Conservation (phyloP, 1,139 yeast species). For the Pichia sp. region DNA sequence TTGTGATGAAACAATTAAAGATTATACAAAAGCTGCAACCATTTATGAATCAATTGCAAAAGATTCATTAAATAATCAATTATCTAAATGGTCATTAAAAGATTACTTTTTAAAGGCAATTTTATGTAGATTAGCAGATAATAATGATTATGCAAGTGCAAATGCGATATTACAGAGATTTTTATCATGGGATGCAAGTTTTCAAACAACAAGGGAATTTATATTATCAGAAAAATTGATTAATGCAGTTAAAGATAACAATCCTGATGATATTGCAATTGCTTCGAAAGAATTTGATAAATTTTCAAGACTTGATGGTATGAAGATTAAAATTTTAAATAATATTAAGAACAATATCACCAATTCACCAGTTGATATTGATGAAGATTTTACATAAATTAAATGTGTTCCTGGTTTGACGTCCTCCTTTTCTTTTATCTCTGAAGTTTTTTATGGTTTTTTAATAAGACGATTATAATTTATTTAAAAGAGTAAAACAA, state of each 20-base stretch:
- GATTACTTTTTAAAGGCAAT: constrained; percentile 84
- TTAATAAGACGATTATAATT: neutral
- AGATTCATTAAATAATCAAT: constrained; percentile 64
- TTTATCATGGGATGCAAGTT: constrained; percentile 67
- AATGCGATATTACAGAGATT: constrained; percentile 62
- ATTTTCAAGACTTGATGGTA: constrained; percentile 80
- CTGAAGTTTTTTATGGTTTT: neutral
- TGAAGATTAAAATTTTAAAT: constrained; percentile 83
- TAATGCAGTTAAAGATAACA: constrained; percentile 72
- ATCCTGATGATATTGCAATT: constrained; percentile 67
- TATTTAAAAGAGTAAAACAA: constrained; percentile 10
- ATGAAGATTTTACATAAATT: constrained; percentile 32
- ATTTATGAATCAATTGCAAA: constrained; percentile 73
- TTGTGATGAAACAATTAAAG: constrained; percentile 54
- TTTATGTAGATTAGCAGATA: constrained; percentile 73
- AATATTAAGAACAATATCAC: constrained; percentile 67
- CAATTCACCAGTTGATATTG: constrained; percentile 30
- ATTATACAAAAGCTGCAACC: constrained; percentile 68
- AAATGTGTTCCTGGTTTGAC: constrained; percentile 8
- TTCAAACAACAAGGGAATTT: constrained; percentile 73
- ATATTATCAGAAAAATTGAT: constrained; percentile 59
- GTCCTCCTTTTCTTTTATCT: neutral
- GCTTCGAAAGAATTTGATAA: constrained; percentile 81
- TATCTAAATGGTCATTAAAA: constrained; percentile 87
- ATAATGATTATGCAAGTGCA: constrained; percentile 83